A percentile compares a stretch with the other conserved stretches of the same genome.
Evolutionary conservation across 768 basidiomycete species (phyloP).

Genomic region (Collybiopsis confluens): DNA sequence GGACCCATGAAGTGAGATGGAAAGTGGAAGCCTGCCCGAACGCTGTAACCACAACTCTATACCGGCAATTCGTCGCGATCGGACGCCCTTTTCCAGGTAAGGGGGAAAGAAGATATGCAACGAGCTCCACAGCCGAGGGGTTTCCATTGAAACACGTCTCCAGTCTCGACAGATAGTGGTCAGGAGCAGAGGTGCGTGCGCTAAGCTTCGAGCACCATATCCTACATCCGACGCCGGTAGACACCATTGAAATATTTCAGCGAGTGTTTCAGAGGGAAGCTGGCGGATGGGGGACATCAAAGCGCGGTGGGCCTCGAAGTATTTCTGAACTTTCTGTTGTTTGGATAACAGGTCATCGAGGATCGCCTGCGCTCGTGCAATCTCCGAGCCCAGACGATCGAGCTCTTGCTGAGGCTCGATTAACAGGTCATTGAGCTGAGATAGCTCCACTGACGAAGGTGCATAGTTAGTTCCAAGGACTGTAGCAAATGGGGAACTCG

Average conservation of each 20-base stretch:
- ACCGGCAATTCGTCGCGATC: no score
- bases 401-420: neutral
- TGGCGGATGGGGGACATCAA: constrained; percentile 20
- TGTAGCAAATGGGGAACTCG: neutral
- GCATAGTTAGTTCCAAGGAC: neutral
- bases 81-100: no score
- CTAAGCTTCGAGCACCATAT: constrained; percentile 15
- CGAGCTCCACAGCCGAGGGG: constrained; percentile 23
- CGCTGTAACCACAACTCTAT: no score
- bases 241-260: constrained; percentile 23
- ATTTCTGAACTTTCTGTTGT: neutral
- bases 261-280: constrained; percentile 21
- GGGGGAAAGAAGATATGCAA: constrained; percentile 8
- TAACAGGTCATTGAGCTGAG: neutral
- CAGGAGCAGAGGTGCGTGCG: constrained; percentile 19
- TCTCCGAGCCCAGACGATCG: neutral
- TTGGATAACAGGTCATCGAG: neutral
- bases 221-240: constrained; percentile 12
- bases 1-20: no score
- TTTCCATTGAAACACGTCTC: constrained; percentile 20
- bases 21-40: no score
- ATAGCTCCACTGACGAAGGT: neutral
- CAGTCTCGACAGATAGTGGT: constrained; percentile 21
- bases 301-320: constrained; percentile 17
- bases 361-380: neutral